These are phyloP conservation scores for Eragrostis curvula DNA, from an alignment of 176 grass and related monocot genomes.

Conservation along the genomic window DNA sequence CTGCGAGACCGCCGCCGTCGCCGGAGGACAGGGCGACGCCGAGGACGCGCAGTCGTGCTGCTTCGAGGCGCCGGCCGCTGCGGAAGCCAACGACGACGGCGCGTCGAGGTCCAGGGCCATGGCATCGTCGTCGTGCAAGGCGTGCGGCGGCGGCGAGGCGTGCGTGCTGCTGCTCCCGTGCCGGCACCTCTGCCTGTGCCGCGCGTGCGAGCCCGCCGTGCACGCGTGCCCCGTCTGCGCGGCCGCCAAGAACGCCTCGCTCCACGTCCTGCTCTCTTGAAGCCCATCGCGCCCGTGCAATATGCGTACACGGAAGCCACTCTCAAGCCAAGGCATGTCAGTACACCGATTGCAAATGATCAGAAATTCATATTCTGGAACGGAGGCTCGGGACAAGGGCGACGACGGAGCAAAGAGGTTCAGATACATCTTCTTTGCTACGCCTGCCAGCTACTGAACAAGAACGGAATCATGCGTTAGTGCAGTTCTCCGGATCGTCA, in stretches of 20 bases:
- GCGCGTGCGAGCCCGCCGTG: conserved; percentile 31
- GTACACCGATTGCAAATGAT: no score
- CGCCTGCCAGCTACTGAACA: neutral
- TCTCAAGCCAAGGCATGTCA: neutral
- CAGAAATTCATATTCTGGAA: no score
- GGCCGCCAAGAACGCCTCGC: conserved; percentile 40
- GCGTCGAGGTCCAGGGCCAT: neutral
- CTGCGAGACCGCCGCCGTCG: neutral
- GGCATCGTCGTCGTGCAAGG: conserved; percentile 34
- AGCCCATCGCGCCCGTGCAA: no score
- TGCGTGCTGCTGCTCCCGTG: conserved; percentile 67
- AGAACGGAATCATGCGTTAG: neutral
- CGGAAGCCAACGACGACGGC: neutral
- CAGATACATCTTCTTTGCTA: neutral
- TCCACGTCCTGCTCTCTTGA: conserved; percentile 47
- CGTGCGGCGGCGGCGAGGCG: conserved; percentile 41
- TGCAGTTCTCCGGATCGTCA: neutral
- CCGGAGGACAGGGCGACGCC: neutral
- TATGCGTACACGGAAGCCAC: no score
- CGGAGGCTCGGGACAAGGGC: no score
- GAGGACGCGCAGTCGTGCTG: conserved; percentile 47
- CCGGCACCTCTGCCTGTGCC: conserved; percentile 66
- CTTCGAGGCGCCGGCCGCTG: conserved; percentile 30
- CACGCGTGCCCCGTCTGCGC: conserved; percentile 58
- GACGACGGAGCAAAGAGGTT: no score